Evolutionary conservation across 495 filamentous ascomycete genomes (phyloP).

Genomic region (Oidiodendron maius): DNA sequence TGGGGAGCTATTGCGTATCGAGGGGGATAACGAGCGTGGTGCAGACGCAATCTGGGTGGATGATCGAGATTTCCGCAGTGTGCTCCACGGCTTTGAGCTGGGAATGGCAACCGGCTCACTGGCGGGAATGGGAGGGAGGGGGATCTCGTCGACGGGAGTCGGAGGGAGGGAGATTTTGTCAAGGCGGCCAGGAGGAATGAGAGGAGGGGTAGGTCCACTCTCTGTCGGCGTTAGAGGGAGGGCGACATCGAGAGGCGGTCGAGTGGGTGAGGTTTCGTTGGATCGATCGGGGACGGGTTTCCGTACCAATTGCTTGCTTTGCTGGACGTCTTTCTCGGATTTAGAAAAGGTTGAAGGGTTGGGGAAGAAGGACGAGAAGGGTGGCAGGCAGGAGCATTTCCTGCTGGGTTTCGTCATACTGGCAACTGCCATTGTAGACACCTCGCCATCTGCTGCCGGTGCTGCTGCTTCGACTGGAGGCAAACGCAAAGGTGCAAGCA

Average conservation of each 20-base stretch:
- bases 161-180: background rate
- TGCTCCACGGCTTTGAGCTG: background rate
- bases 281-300: background rate
- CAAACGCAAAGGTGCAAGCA: no score
- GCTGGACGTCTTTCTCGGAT: constrained; percentile 1
- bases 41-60: background rate
- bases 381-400: constrained; percentile 3
- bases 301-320: background rate
- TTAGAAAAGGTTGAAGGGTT: constrained; percentile 6
- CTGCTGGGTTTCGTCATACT: background rate
- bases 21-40: constrained; percentile 1
- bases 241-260: no score
- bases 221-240: no score
- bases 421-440: background rate
- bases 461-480: no score
- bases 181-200: no score
- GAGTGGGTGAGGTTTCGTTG: background rate
- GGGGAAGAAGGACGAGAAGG: constrained; percentile 6
- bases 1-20: background rate
- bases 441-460: background rate
- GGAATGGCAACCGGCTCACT: constrained; percentile 1
- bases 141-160: background rate
- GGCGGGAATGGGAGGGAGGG: background rate
- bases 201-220: no score
- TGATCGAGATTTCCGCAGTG: background rate